Conservation (phyloP, 2,329 filamentous ascomycete species). For the Bipolaris oryzae region DNA sequence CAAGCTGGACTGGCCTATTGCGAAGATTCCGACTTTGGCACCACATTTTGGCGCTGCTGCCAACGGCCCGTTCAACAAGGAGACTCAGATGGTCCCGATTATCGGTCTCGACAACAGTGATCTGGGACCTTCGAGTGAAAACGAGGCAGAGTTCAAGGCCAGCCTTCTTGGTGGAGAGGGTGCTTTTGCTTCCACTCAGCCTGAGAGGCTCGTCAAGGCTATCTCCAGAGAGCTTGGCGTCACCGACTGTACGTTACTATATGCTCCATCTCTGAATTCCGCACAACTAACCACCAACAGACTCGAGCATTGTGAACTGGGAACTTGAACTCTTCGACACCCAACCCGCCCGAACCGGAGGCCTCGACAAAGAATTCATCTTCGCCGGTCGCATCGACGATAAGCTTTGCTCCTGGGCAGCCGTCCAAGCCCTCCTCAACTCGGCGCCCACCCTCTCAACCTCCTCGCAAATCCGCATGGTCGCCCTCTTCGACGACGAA, state of each 20-base stretch:
- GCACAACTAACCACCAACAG: constrained; percentile 27
- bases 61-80: constrained; percentile 73
- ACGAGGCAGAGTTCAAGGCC: constrained; percentile 49
- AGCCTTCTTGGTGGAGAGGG: constrained; percentile 64
- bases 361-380: constrained; percentile 90
- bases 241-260: constrained; percentile 57
- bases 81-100: constrained; percentile 94
- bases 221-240: constrained; percentile 82
- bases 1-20: constrained; percentile 91
- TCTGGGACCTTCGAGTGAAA: constrained; percentile 43
- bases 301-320: constrained; percentile 86
- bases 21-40: constrained; percentile 86
- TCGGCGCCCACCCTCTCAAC: constrained; percentile 57
- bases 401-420: constrained; percentile 95
- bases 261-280: not conserved
- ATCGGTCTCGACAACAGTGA: constrained; percentile 83
- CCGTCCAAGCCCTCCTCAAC: constrained; percentile 80
- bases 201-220: constrained; percentile 79
- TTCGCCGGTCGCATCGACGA: constrained; percentile 95
- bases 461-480: constrained; percentile 80
- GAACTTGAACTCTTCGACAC: constrained; percentile 94
- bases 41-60: constrained; percentile 86
- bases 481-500: constrained; percentile 95
- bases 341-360: constrained; percentile 82
- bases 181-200: constrained; percentile 82